Conservation (phyloP, 768 basidiomycete genomes). For the Boletus edulis region DNA sequence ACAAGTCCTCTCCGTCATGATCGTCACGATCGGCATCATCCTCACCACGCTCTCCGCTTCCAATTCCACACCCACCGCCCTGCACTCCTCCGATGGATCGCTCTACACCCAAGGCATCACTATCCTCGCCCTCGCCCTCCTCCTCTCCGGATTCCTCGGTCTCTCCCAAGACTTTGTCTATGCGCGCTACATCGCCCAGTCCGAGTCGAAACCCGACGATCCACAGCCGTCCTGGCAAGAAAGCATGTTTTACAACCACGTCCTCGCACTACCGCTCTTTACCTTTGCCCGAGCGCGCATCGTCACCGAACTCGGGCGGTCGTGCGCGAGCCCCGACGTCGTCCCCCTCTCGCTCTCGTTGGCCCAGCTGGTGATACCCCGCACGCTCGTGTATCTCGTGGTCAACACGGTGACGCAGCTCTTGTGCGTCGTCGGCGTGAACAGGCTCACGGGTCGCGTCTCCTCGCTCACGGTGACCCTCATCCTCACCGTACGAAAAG, state of each 20-base stretch:
- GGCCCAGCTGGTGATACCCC: conserved; percentile 42
- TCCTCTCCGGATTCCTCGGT: conserved; percentile 80
- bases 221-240: conserved; percentile 70
- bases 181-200: conserved; percentile 37
- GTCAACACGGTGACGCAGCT: conserved; percentile 84
- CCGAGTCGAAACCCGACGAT: background rate
- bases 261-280: conserved; percentile 79
- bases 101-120: conserved; percentile 68
- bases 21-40: conserved; percentile 78
- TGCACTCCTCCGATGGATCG: background rate
- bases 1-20: conserved; percentile 74
- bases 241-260: conserved; percentile 89
- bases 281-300: conserved; percentile 55
- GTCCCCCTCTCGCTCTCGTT: conserved; percentile 14
- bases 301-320: conserved; percentile 16
- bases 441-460: conserved; percentile 77
- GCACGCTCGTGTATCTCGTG: conserved; percentile 58
- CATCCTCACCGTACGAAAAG: conserved; percentile 78
- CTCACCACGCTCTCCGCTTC: conserved; percentile 81
- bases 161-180: conserved; percentile 84
- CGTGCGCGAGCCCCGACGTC: conserved; percentile 12
- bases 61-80: conserved; percentile 1
- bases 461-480: conserved; percentile 76
- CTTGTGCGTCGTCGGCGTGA: conserved; percentile 83
- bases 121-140: conserved; percentile 71